These are phyloP conservation scores for Cadophora sp. DNA, from an alignment of 2,329 filamentous ascomycete genomes.

Conservation along the genomic window DNA sequence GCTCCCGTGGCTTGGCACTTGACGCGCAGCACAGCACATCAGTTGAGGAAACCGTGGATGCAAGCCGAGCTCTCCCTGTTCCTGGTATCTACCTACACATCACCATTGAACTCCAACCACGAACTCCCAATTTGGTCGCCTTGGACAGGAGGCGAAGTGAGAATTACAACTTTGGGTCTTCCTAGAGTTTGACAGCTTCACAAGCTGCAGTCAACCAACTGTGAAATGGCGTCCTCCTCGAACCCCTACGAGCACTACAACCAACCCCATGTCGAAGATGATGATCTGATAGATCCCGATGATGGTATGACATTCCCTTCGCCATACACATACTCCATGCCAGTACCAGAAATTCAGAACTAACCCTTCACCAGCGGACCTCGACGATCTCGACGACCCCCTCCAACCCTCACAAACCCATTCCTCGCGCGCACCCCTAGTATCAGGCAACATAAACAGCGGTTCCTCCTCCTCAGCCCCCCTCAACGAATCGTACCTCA, in stretches of 20 bases:
- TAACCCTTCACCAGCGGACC: constrained; percentile 35
- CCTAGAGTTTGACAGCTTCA: neutral
- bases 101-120: neutral
- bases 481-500: constrained; percentile 82
- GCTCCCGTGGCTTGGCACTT: constrained; percentile 15
- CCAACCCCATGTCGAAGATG: constrained; percentile 65
- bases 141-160: neutral
- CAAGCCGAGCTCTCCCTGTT: neutral
- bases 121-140: neutral
- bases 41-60: constrained; percentile 23
- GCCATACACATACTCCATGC: constrained; percentile 8
- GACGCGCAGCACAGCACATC: constrained; percentile 18
- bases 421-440: constrained; percentile 77
- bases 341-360: constrained; percentile 16
- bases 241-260: constrained; percentile 64
- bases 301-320: constrained; percentile 62
- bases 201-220: neutral
- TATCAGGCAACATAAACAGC: constrained; percentile 77
- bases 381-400: constrained; percentile 89
- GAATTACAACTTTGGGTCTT: neutral
- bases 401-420: constrained; percentile 75
- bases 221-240: constrained; percentile 47
- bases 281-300: constrained; percentile 80
- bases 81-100: neutral
- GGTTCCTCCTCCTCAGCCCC: constrained; percentile 57